Conservation (phyloP, 1,284 basidiomycete species). For the Papiliotrema fonsecae region DNA sequence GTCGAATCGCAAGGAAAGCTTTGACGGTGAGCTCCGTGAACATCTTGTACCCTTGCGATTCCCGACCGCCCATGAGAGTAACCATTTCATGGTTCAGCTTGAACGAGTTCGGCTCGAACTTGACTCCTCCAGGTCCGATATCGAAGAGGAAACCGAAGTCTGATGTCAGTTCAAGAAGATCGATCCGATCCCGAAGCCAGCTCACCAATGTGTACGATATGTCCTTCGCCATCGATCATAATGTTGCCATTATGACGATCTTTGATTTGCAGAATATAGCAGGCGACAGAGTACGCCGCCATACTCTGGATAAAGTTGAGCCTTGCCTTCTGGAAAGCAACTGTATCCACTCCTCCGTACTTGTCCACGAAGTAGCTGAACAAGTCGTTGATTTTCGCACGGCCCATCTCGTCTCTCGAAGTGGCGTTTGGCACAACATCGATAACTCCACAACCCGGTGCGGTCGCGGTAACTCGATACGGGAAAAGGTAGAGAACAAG, state of each 20-base stretch:
- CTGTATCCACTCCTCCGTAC: constrained; percentile 83
- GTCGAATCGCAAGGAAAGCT: constrained; percentile 90
- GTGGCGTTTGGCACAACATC: constrained; percentile 98
- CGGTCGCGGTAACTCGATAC: constrained; percentile 95
- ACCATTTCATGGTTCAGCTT: constrained; percentile 99
- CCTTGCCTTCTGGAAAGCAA: constrained; percentile 87
- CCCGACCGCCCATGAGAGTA: constrained; percentile 88
- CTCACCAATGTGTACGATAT: constrained; percentile 88
- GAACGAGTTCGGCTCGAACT: constrained; percentile 96
- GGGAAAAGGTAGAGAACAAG: constrained; percentile 90
- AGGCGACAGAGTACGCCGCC: constrained; percentile 99
- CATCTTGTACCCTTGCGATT: constrained; percentile 86
- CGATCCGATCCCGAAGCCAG: constrained; percentile 2
- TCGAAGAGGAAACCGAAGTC: constrained; percentile 99
- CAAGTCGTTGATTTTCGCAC: constrained; percentile 95
- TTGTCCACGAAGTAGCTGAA: constrained; percentile 91
- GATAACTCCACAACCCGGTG: constrained; percentile 94
- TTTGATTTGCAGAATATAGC: constrained; percentile 96
- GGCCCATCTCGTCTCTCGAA: constrained; percentile 98
- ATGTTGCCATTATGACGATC: constrained; percentile 98
- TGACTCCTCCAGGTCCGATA: constrained; percentile 81
- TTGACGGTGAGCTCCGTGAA: constrained; percentile 94
- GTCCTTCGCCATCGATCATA: constrained; percentile 96
- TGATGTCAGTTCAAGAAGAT: constrained; percentile 39
- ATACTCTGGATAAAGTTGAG: constrained; percentile 98